A percentile compares a stretch with the other conserved stretches of the same genome.
Evolutionary conservation across 108 stramenopile species (phyloP).

Genomic region (Fragilaria radians): DNA sequence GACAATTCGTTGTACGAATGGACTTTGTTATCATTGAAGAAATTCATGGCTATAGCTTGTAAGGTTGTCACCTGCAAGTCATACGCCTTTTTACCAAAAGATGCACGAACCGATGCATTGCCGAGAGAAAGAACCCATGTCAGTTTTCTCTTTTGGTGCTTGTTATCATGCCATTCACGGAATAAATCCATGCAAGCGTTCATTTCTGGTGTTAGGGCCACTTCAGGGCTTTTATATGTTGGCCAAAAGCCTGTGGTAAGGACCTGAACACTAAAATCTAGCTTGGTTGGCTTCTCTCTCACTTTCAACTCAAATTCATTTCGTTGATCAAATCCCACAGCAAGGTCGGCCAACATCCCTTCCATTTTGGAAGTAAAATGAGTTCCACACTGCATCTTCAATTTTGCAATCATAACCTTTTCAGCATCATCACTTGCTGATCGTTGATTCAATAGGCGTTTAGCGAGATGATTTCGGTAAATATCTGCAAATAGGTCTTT

Average conservation of each 20-base stretch:
- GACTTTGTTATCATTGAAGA: slow-evolving; percentile 71
- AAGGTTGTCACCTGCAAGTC: slow-evolving; percentile 96
- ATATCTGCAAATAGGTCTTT: slow-evolving; percentile 99
- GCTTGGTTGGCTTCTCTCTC: slow-evolving; percentile 49
- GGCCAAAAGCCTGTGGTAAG: slow-evolving; percentile 99
- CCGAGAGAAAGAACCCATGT: slow-evolving; percentile 92
- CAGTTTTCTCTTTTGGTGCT: slow-evolving; percentile 86
- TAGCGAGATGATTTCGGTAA: slow-evolving; percentile 96
- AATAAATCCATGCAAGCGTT: slow-evolving; percentile 87
- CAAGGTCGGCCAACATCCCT: slow-evolving; percentile 98
- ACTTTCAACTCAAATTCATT: slow-evolving; percentile 82
- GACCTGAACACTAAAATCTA: slow-evolving; percentile 91
- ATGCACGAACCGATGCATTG: slow-evolving; percentile 85
- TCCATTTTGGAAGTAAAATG: slow-evolving; percentile 99
- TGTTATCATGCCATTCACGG: slow-evolving; percentile 87
- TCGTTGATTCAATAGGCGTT: slow-evolving; percentile 94
- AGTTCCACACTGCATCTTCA: slow-evolving; percentile 97
- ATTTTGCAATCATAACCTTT: slow-evolving; percentile 97
- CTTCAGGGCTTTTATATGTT: slow-evolving; percentile 87
- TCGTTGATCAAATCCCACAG: slow-evolving; percentile 90
- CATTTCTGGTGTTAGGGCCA: slow-evolving; percentile 88
- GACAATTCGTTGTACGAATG: slow-evolving; percentile 63
- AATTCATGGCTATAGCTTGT: slow-evolving; percentile 89
- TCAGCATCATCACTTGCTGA: slow-evolving; percentile 98
- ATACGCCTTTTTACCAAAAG: slow-evolving; percentile 91